A percentile compares a stretch with the other conserved stretches of the same genome.
phyloP scores from a whole-genome alignment of 2,329 filamentous ascomycete species.

The Bimuria novae-zelandiae region DNA sequence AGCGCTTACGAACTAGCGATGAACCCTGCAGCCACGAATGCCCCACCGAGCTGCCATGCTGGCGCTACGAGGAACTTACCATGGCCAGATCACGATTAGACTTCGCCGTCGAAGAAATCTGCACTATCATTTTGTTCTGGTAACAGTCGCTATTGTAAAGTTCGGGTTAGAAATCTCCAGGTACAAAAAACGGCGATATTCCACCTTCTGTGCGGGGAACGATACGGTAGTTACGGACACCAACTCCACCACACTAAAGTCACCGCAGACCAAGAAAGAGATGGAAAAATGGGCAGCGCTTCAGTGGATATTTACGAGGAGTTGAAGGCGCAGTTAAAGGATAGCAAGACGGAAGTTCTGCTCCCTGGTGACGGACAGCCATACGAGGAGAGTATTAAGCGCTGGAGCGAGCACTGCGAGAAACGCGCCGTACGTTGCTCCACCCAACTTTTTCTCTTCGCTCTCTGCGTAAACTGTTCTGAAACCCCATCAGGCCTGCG shows the following conservation, averaged over 20 bases:
- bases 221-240: no score
- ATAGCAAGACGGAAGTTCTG: conserved; percentile 26
- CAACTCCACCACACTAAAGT: no score
- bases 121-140: no score
- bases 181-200: no score
- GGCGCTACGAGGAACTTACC: no score
- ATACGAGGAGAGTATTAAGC: conserved; percentile 32
- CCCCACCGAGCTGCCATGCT: background rate
- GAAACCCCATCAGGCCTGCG: conserved; percentile 20
- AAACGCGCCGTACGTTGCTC: conserved; percentile 36
- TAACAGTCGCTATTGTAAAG: no score
- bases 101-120: no score
- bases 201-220: no score
- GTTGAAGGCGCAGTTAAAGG: conserved; percentile 18
- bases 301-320: conserved; percentile 12
- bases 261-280: background rate
- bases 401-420: conserved; percentile 36
- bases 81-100: no score
- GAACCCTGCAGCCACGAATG: background rate
- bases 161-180: no score
- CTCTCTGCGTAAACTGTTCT: background rate
- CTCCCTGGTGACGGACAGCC: conserved; percentile 24
- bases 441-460: conserved; percentile 4
- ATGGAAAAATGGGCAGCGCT: conserved; percentile 4
- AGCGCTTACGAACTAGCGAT: background rate